These are phyloP conservation scores for Alternaria sp. DNA, from an alignment of 2,329 filamentous ascomycete species.

Conservation along the genomic window DNA sequence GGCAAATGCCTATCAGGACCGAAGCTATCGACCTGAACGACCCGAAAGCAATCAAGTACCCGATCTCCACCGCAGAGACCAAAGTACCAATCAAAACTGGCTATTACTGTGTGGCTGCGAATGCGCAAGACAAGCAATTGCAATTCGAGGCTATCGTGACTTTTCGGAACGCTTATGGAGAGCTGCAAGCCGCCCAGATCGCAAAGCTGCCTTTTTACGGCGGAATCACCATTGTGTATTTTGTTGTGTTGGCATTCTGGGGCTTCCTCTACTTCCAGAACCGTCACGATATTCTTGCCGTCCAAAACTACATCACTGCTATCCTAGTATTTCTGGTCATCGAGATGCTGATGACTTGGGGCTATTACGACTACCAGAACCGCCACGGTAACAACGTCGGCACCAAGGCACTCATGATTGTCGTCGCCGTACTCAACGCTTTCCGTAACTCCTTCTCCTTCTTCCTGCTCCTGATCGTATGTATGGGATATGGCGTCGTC, in stretches of 20 bases:
- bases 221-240: constrained; percentile 91
- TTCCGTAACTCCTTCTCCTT: constrained; percentile 97
- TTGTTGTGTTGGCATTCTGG: constrained; percentile 87
- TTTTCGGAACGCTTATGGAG: constrained; percentile 95
- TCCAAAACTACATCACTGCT: constrained; percentile 99
- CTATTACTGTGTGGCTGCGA: constrained; percentile 92
- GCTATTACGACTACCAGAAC: constrained; percentile 97
- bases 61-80: constrained; percentile 64
- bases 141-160: constrained; percentile 85
- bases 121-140: constrained; percentile 69
- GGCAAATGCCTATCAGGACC: constrained; percentile 77
- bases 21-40: constrained; percentile 84
- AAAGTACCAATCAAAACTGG: constrained; percentile 72
- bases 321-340: constrained; percentile 93
- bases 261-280: constrained; percentile 95
- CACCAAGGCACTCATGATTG: constrained; percentile 84
- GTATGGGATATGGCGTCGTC: constrained; percentile 99
- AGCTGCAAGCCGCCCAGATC: constrained; percentile 94
- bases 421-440: constrained; percentile 93
- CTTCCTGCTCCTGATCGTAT: constrained; percentile 96
- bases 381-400: constrained; percentile 83
- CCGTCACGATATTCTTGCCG: constrained; percentile 89
- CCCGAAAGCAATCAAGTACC: constrained; percentile 78
- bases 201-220: constrained; percentile 98
- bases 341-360: constrained; percentile 99